Evolutionary conservation across 805 yeast genomes (phyloP).

Genomic region (Candida andamanensis): DNA sequence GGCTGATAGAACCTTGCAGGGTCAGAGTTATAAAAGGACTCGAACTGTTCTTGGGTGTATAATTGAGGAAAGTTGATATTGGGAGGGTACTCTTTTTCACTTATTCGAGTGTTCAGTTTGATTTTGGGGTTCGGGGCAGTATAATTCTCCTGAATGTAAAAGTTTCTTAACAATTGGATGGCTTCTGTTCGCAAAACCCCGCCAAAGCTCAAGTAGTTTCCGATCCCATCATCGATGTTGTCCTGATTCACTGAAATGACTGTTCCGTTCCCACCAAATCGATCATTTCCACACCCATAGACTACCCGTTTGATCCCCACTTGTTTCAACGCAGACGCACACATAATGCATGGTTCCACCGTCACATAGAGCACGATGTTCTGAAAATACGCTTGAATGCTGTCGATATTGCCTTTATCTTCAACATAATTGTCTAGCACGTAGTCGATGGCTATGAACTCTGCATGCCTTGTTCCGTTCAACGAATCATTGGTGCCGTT

Average conservation of each 20-base stretch:
- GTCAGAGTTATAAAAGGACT: conserved; percentile 36
- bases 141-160: conserved; percentile 80
- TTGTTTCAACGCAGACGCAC: conserved; percentile 88
- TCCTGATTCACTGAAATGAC: conserved; percentile 49
- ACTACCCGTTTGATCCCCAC: conserved; percentile 66
- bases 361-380: conserved; percentile 80
- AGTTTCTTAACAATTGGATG: conserved; percentile 69
- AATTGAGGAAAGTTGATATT: conserved; percentile 51
- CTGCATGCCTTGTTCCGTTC: conserved; percentile 91
- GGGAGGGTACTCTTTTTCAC: conserved; percentile 52
- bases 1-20: conserved; percentile 16
- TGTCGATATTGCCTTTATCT: conserved; percentile 16
- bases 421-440: conserved; percentile 8
- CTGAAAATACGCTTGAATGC: conserved; percentile 35
- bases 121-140: conserved; percentile 78
- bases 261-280: conserved; percentile 96
- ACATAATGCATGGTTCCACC: conserved; percentile 98
- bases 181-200: conserved; percentile 82
- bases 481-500: conserved; percentile 82
- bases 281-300: conserved; percentile 90
- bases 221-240: conserved; percentile 9
- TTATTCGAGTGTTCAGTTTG: conserved; percentile 64
- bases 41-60: conserved; percentile 47
- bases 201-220: conserved; percentile 57
- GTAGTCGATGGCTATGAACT: conserved; percentile 63